phyloP scores from a whole-genome alignment of 139 green algal genomes.

The Microglena sp. region DNA sequence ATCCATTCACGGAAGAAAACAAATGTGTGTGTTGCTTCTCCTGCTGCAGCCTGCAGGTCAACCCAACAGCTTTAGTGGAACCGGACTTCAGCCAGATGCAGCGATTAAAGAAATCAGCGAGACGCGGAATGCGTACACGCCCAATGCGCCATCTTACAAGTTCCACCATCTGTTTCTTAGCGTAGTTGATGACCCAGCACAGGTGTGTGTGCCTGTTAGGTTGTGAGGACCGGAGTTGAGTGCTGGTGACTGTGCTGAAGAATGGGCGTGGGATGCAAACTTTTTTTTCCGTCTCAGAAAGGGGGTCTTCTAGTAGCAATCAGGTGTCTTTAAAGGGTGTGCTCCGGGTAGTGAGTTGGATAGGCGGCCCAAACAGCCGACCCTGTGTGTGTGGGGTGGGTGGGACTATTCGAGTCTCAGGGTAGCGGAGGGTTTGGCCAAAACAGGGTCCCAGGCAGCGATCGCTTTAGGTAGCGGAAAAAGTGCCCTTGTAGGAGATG shows the following conservation, averaged over 20 bases:
- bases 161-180: conserved; percentile 65
- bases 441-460: no score
- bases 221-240: no score
- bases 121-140: conserved; percentile 29
- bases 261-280: not conserved
- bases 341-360: no score
- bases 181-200: conserved; percentile 49
- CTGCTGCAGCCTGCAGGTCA: not conserved
- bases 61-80: not conserved
- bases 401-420: no score
- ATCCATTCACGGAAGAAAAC: no score
- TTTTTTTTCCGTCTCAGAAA: not conserved
- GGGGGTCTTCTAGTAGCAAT: no score
- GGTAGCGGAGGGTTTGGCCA: no score
- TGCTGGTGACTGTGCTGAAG: not conserved
- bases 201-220: no score
- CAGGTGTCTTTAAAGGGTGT: no score
- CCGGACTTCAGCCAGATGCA: not conserved
- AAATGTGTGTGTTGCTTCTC: not conserved
- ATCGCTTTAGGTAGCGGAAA: no score
- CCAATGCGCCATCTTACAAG: conserved; percentile 27
- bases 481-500: no score
- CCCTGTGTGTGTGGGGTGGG: not conserved
- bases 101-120: conserved; percentile 4
- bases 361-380: no score